Evolutionary conservation across 495 filamentous ascomycete genomes (phyloP), one percentile per base, ranked within the genome.

Genomic region (Margaritispora aquatica): DNA sequence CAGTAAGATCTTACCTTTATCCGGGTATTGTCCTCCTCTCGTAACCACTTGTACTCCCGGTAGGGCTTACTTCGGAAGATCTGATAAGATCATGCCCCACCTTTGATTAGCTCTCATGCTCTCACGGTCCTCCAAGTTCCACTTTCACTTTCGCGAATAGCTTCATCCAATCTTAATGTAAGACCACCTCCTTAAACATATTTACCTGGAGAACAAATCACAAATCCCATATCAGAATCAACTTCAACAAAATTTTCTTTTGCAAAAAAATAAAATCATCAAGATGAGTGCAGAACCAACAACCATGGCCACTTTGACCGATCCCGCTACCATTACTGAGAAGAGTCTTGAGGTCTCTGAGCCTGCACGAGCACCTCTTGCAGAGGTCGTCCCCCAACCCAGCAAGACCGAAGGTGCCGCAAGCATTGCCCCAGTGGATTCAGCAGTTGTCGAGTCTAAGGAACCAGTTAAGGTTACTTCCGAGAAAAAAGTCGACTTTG

Each of bases 211-310:
- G 29, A n/a, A n/a, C 46, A 51, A 51, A 31, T 38, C 22, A 26
- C 48, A 46, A 23, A 48, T n/a, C n/a, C n/a, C n/a, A n/a, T n/a
- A 34, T 34, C 29, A 15, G 15, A 5, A 34, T 44, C 38, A 44
- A 15, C 44, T 26, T 52, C 31, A 34, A 36, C 20, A n/a, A n/a
- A n/a, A n/a, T n/a, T n/a, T n/a, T n/a, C n/a, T n/a, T n/a, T 13
- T 27, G 8, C 11, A 51, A 36, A 34, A 17, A 48, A 41, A 53
- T 50, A 23, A 51, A 54, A 38, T 15, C 49, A 54, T 26, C 26
- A 44, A 57, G 2, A 66, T 66, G 60, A 66, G 63, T 52, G 51
- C 64, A 26, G 58, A 67, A 64, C 46, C 55, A 55, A 55, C 50
- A 55, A 20, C 55, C 19, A 36, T 58, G 38, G 54, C 54, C 13